Evolutionary conservation across 2,329 filamentous ascomycete species (phyloP), one percentile per base, ranked within the genome.

Genomic region (Fusarium haematococcum): DNA sequence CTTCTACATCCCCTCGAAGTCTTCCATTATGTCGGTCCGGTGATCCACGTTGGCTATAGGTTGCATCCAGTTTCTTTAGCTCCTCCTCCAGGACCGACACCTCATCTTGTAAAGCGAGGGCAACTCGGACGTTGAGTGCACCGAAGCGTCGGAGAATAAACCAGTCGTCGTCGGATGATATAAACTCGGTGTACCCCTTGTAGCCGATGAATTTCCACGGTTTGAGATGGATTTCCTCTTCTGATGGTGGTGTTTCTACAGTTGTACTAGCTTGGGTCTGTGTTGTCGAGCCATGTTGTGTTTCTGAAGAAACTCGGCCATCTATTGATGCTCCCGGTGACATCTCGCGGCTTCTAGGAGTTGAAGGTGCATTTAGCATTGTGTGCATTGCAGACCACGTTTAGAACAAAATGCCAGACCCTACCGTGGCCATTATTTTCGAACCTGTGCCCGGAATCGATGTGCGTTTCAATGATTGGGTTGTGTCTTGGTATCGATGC

Each of bases 171-270:
- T 83, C 81, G 0, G 81, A 80, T 6, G 79, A 71, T 6, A 82
- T 61, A 52, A 81, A 82, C 2, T 76, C 33, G 1, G 77, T 10
- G 57, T 80, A 82, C 25, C 76, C 75, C 14, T 60, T 69, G 45
- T 81, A 81, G 0, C 81, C 80, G 9, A 79, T 73, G 50, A 79
- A 80, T 52, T 81, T 81, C 80, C 80, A 82, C 5, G 79, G 78
- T 33, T 79, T 80, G 5, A 2, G 37, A 1, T 57, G 43, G 1
- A 70, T 56, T 33, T 70, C 64, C 0, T 61, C 41, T 7, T 59
- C 8, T 5, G 35, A 56, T 10, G 23, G 37, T 10, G 39, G 63
- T 14, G 18, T 10, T 2, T 67, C 23, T 4, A 20, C 20, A 20
- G 20, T 20, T 20, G 20, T 20, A 2, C 37, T 14, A 13, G 35